A percentile compares a stretch with the other conserved stretches of the same genome.
Evolutionary conservation across 805 yeast genomes (phyloP).

Genomic region (Candida verbasci): DNA sequence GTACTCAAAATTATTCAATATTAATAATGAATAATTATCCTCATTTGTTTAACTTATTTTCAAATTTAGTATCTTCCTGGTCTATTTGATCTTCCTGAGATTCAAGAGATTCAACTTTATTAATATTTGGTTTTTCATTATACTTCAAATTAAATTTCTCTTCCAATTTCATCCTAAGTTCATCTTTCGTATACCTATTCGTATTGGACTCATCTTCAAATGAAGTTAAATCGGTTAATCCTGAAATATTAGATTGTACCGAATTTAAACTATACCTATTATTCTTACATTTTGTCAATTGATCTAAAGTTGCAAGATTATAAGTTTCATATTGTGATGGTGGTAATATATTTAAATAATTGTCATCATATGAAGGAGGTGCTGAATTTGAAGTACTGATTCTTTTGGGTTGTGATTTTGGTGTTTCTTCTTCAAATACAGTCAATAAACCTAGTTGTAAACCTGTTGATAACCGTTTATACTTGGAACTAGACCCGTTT

Average conservation of each 20-base stretch:
- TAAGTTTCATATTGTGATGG: constrained; percentile 21
- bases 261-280: constrained; percentile 55
- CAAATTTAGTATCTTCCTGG: not conserved
- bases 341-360: constrained; percentile 20
- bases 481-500: constrained; percentile 13
- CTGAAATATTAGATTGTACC: constrained; percentile 45
- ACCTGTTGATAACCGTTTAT: constrained; percentile 32
- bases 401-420: not conserved
- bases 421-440: constrained; percentile 28
- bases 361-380: constrained; percentile 18
- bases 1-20: too few species aligned
- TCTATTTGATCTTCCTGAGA: constrained; percentile 1
- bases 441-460: constrained; percentile 35
- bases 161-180: constrained; percentile 30
- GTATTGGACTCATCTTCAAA: constrained; percentile 17
- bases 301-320: constrained; percentile 34
- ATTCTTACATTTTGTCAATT: constrained; percentile 18
- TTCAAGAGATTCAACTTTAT: not conserved
- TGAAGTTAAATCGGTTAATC: constrained; percentile 42
- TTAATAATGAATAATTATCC: not conserved
- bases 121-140: constrained; percentile 9
- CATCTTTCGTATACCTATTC: constrained; percentile 24
- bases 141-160: constrained; percentile 36
- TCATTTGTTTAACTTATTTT: constrained; percentile 3
- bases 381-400: constrained; percentile 3